phyloP scores from a whole-genome alignment of 2,329 filamentous ascomycete genomes.

The Pyrenochaeta sp. region DNA sequence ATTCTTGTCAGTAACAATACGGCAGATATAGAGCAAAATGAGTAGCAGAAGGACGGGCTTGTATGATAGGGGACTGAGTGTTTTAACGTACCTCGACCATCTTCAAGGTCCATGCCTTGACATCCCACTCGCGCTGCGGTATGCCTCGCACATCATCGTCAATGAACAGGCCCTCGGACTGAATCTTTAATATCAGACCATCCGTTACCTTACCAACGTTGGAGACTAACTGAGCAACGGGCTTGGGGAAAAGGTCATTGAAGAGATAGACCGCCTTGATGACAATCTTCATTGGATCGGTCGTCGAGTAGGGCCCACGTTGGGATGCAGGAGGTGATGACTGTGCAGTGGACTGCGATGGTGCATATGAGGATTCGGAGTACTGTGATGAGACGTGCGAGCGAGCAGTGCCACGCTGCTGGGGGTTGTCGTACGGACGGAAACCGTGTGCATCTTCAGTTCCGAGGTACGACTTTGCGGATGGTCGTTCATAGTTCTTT shows the following conservation, averaged over 20 bases:
- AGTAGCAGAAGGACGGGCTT: too few species aligned
- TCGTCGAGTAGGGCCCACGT: conserved; percentile 81
- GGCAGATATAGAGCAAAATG: neutral
- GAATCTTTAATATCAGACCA: conserved; percentile 89
- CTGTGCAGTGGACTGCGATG: conserved; percentile 81
- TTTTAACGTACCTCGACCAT: conserved; percentile 69
- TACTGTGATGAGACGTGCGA: conserved; percentile 61
- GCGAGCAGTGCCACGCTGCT: conserved; percentile 43
- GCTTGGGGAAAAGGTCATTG: conserved; percentile 89
- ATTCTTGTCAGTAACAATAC: conserved; percentile 13
- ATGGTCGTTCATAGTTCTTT: conserved; percentile 56
- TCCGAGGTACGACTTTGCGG: conserved; percentile 66
- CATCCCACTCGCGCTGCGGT: conserved; percentile 96
- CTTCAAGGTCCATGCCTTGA: conserved; percentile 98
- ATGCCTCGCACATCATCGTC: conserved; percentile 93
- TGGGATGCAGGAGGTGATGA: conserved; percentile 85
- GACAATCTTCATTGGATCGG: conserved; percentile 94
- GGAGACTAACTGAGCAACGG: conserved; percentile 86
- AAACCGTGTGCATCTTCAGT: conserved; percentile 58
- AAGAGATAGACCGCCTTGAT: conserved; percentile 93
- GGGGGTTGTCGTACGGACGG: neutral
- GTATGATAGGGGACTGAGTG: too few species aligned
- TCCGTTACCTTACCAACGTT: conserved; percentile 88
- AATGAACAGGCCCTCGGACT: conserved; percentile 93
- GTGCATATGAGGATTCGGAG: conserved; percentile 87